A percentile compares a stretch with the other conserved stretches of the same genome.
Evolutionary conservation across 257 asterid genomes (phyloP).

Genomic region (Agastache rugosa): DNA sequence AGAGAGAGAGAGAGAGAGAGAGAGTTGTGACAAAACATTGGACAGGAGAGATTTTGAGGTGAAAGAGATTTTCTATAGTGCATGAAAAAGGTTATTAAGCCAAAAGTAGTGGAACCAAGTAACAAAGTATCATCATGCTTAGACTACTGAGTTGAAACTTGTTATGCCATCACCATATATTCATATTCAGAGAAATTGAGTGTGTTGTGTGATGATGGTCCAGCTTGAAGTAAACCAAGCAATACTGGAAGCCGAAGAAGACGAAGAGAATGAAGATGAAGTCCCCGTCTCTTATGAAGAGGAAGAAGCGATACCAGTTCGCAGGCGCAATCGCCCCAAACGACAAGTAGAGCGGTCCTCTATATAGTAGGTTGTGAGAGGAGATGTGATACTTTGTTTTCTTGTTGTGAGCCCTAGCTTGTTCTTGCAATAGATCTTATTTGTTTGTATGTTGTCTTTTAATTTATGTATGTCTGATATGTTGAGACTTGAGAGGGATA

Average conservation of each 20-base stretch:
- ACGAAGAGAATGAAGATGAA: constrained; percentile 46
- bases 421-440: neutral
- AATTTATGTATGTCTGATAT: neutral
- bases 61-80: neutral
- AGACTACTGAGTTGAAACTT: constrained; percentile 6
- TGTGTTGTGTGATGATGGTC: constrained; percentile 24
- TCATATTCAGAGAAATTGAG: neutral
- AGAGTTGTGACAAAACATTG: no score
- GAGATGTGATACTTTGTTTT: constrained; percentile 16
- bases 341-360: constrained; percentile 69
- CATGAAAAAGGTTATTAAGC: neutral
- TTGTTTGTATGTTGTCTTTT: constrained; percentile 14
- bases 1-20: no score
- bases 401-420: constrained; percentile 13
- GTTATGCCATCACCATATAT: neutral
- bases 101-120: neutral
- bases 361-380: constrained; percentile 1
- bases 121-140: neutral
- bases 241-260: constrained; percentile 62
- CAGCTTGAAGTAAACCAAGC: constrained; percentile 65
- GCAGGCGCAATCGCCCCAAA: constrained; percentile 76
- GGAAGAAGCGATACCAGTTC: constrained; percentile 53
- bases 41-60: no score
- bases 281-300: constrained; percentile 42
- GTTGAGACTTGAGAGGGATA: constrained; percentile 3